Conservation (phyloP, 2,329 filamentous ascomycete species). For the Scedosporium minutisporum region DNA sequence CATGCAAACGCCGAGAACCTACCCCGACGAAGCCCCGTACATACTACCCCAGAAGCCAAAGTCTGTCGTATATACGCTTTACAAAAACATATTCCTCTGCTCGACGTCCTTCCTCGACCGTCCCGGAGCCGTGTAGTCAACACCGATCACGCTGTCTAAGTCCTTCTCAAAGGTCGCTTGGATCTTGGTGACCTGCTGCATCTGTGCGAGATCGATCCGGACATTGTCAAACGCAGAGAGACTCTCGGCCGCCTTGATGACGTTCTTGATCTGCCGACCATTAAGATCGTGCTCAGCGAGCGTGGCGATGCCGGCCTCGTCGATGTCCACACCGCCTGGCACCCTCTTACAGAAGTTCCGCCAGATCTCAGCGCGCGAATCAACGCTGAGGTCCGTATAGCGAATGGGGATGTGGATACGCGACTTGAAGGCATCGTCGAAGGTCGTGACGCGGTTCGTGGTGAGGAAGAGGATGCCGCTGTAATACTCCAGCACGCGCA, state of each 20-base stretch:
- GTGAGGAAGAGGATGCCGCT: constrained; percentile 32
- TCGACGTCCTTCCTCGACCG: neutral
- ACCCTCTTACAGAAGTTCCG: constrained; percentile 73
- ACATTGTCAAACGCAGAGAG: constrained; percentile 68
- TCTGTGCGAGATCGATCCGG: constrained; percentile 65
- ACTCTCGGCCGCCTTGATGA: constrained; percentile 61
- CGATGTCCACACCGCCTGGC: constrained; percentile 50
- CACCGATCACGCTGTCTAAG: constrained; percentile 65
- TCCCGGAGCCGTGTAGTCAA: constrained; percentile 1
- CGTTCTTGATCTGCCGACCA: constrained; percentile 73
- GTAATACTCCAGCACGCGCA: constrained; percentile 31
- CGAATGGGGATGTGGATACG: constrained; percentile 77
- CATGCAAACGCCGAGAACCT: neutral
- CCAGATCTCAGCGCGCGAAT: constrained; percentile 73
- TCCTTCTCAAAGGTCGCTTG: constrained; percentile 76
- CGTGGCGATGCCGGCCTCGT: constrained; percentile 52
- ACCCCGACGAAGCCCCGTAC: neutral
- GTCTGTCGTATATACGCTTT: neutral
- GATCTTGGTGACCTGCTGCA: constrained; percentile 72
- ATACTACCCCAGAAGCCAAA: neutral
- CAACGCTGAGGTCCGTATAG: constrained; percentile 63
- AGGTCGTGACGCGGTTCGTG: constrained; percentile 50
- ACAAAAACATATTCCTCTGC: constrained; percentile 1
- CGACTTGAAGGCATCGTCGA: constrained; percentile 84
- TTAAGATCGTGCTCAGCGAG: constrained; percentile 58